phyloP scores from a whole-genome alignment of 2,329 filamentous ascomycete genomes.

The Cyphellophora europaea region DNA sequence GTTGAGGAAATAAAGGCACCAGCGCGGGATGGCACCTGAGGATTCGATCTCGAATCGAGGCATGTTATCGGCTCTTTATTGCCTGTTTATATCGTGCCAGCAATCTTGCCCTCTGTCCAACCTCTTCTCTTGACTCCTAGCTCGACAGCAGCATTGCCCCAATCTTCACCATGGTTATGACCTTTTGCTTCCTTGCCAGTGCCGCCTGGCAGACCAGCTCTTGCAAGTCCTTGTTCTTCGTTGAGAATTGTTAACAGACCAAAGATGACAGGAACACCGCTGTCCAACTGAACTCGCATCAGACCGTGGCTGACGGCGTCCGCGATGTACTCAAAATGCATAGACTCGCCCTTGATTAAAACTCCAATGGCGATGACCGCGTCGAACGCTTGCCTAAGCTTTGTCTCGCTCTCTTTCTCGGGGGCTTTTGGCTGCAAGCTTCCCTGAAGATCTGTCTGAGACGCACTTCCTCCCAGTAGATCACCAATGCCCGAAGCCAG shows the following conservation, averaged over 20 bases:
- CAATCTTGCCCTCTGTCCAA: slow-evolving; percentile 64
- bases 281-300: slow-evolving; percentile 89
- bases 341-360: slow-evolving; percentile 96
- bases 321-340: slow-evolving; percentile 99
- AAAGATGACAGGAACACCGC: slow-evolving; percentile 81
- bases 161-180: slow-evolving; percentile 96
- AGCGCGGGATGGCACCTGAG: no score
- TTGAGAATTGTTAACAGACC: slow-evolving; percentile 81
- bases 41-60: no score
- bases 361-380: slow-evolving; percentile 93
- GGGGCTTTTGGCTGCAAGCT: slow-evolving; percentile 17
- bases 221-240: slow-evolving; percentile 76
- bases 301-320: slow-evolving; percentile 84
- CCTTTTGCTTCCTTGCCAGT: slow-evolving; percentile 34
- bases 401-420: slow-evolving; percentile 29
- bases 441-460: slow-evolving; percentile 54
- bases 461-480: slow-evolving; percentile 57
- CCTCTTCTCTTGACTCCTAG: slow-evolving; percentile 77
- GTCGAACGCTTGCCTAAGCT: slow-evolving; percentile 52
- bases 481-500: slow-evolving; percentile 62
- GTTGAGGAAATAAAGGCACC: slow-evolving; percentile 2
- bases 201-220: slow-evolving; percentile 62
- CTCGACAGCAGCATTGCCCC: slow-evolving; percentile 90
- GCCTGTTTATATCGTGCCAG: slow-evolving; percentile 17
- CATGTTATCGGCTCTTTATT: no score